A percentile compares a stretch with the other conserved stretches of the same genome.
Conservation (phyloP, 140 eudicot species). For the Oenanthe javanica region DNA sequence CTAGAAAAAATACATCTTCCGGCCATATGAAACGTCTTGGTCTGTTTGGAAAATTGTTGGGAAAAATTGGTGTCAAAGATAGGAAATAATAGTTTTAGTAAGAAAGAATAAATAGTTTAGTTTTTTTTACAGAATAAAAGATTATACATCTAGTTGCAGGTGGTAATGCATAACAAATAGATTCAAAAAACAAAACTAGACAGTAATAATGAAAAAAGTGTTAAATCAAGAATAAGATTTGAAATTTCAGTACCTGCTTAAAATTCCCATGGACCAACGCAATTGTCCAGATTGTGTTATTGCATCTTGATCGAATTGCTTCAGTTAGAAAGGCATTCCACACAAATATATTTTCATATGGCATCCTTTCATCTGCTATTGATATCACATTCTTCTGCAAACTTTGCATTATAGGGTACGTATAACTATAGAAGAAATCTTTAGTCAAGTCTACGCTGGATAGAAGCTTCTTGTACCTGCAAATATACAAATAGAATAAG, state of each 20-base stretch:
- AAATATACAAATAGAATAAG: slow-evolving; percentile 8
- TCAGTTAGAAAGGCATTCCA: slow-evolving; percentile 93
- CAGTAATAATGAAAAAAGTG: background rate
- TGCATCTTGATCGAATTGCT: slow-evolving; percentile 71
- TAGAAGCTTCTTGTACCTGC: slow-evolving; percentile 96
- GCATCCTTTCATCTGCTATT: slow-evolving; percentile 58
- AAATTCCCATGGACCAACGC: slow-evolving; percentile 90
- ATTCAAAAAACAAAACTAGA: no score
- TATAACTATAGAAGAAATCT: slow-evolving; percentile 91
- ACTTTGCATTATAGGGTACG: slow-evolving; percentile 88
- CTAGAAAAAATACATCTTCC: background rate
- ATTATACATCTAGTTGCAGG: background rate
- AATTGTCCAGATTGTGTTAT: slow-evolving; percentile 83
- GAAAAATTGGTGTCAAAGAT: background rate
- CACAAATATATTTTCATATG: slow-evolving; percentile 80
- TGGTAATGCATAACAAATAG: background rate
- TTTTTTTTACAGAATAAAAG: background rate
- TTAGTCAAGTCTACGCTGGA: slow-evolving; percentile 89
- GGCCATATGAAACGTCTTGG: background rate
- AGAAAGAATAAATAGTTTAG: background rate
- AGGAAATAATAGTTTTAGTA: background rate
- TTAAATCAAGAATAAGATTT: no score
- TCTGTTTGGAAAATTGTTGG: background rate
- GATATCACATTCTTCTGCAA: slow-evolving; percentile 79
- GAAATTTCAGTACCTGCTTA: slow-evolving; percentile 54